Evolutionary conservation across 495 filamentous ascomycete genomes (phyloP).

Genomic region (Cudoniella acicularis): DNA sequence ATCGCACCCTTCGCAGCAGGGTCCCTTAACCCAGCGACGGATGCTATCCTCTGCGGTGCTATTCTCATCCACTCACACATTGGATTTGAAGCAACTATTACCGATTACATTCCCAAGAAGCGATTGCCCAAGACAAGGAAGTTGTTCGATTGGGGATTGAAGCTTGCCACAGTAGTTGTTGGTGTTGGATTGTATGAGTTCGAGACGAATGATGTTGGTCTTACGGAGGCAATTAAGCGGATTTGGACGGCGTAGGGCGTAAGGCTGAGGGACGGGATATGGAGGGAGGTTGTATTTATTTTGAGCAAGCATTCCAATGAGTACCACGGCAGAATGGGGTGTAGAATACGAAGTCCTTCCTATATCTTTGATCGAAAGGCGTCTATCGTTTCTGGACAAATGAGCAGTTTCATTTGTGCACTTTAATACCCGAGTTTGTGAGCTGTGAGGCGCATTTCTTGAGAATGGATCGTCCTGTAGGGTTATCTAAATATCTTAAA

Average conservation of each 20-base stretch:
- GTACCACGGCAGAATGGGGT: background rate
- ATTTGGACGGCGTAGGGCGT: slow-evolving; percentile 68
- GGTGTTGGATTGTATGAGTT: slow-evolving; percentile 94
- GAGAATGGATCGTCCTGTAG: too few species aligned
- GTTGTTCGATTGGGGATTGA: slow-evolving; percentile 70
- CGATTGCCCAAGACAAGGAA: slow-evolving; percentile 63
- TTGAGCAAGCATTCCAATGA: background rate
- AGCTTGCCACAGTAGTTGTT: slow-evolving; percentile 71
- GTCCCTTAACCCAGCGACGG: slow-evolving; percentile 82
- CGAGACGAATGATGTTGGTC: slow-evolving; percentile 97
- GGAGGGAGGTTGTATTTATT: slow-evolving; percentile 17
- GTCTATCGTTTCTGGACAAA: too few species aligned
- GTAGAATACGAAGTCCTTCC: background rate
- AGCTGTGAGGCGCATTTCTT: too few species aligned
- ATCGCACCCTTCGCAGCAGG: slow-evolving; percentile 89
- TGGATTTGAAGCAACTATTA: slow-evolving; percentile 84
- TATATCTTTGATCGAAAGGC: too few species aligned
- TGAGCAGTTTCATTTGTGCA: too few species aligned
- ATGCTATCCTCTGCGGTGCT: slow-evolving; percentile 78
- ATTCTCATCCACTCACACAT: slow-evolving; percentile 91
- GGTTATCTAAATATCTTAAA: too few species aligned
- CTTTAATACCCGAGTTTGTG: too few species aligned
- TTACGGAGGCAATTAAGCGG: slow-evolving; percentile 83
- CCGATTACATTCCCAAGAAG: slow-evolving; percentile 82
- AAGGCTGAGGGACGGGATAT: too few species aligned